Conservation (phyloP, 805 yeast genomes). For the Huiozyma naganishii region DNA sequence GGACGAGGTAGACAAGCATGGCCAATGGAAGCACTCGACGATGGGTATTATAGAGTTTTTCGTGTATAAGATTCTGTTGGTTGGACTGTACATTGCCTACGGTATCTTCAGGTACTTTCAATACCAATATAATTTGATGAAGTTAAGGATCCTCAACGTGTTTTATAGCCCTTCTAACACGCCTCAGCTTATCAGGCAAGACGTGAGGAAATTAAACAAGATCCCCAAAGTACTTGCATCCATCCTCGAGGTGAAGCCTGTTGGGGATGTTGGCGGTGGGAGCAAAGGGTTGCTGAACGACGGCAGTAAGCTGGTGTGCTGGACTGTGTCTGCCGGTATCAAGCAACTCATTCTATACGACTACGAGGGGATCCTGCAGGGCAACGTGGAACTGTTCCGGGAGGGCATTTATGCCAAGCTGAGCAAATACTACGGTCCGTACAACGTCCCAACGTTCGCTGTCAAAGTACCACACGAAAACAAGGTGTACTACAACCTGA, state of each 20-base stretch:
- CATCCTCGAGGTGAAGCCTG: constrained; percentile 61
- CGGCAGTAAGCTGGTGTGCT: constrained; percentile 65
- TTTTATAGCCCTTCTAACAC: constrained; percentile 64
- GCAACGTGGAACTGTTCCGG: constrained; percentile 44
- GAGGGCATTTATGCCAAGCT: constrained; percentile 48
- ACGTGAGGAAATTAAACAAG: constrained; percentile 60
- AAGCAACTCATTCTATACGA: constrained; percentile 67
- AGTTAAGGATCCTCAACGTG: constrained; percentile 47
- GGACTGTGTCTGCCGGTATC: constrained; percentile 88
- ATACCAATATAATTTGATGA: constrained; percentile 39
- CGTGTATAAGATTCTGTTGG: constrained; percentile 39
- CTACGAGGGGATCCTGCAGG: constrained; percentile 55
- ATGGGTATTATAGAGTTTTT: constrained; percentile 14
- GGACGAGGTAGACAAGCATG: constrained; percentile 1
- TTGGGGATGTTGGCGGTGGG: constrained; percentile 84
- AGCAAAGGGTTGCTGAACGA: constrained; percentile 69
- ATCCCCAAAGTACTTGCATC: constrained; percentile 70
- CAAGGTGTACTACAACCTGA: constrained; percentile 30
- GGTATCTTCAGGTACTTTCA: constrained; percentile 45
- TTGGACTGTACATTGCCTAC: constrained; percentile 43
- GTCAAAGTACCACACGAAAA: constrained; percentile 62
- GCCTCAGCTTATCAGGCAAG: constrained; percentile 79
- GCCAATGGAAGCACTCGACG: constrained; percentile 9
- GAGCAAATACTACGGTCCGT: constrained; percentile 63
- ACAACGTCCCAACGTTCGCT: constrained; percentile 49